Conservation (phyloP, 352 stramenopile species). For the Globisporangium emineosum region DNA sequence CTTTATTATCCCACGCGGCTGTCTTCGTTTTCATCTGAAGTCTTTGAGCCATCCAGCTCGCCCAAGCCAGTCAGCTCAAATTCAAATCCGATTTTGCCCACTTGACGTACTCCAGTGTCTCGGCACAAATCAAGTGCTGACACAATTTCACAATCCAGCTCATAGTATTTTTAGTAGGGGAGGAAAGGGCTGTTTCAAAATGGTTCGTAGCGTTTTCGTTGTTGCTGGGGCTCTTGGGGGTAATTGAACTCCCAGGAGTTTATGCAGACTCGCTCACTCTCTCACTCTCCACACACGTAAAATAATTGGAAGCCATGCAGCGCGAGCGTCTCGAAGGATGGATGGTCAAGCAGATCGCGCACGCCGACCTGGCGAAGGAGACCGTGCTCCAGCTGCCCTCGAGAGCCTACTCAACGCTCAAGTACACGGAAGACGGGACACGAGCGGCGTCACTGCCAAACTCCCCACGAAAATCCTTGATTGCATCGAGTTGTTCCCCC, state of each 20-base stretch:
- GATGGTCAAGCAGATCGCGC: constrained; percentile 73
- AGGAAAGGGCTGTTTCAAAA: background rate
- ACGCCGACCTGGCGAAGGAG: constrained; percentile 62
- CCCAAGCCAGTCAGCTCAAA: background rate
- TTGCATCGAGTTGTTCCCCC: constrained; percentile 3
- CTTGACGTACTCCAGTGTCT: too few relatives aligned
- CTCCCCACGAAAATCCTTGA: constrained; percentile 13
- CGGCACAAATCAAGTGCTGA: background rate
- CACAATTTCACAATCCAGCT: background rate
- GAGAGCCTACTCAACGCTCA: background rate
- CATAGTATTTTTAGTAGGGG: background rate
- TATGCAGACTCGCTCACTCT: background rate
- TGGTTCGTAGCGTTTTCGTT: too few relatives aligned
- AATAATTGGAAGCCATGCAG: constrained; percentile 43
- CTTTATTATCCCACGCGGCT: background rate
- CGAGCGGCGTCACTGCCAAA: background rate
- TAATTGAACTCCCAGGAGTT: background rate
- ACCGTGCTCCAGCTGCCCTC: constrained; percentile 58
- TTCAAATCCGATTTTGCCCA: too few relatives aligned
- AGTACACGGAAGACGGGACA: background rate
- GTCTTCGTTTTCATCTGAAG: background rate
- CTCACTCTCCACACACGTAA: background rate
- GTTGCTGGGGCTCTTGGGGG: too few relatives aligned
- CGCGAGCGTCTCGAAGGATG: constrained; percentile 66
- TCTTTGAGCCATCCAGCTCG: background rate